phyloP scores from a whole-genome alignment of 352 stramenopile species.

The Peronospora destructor region DNA sequence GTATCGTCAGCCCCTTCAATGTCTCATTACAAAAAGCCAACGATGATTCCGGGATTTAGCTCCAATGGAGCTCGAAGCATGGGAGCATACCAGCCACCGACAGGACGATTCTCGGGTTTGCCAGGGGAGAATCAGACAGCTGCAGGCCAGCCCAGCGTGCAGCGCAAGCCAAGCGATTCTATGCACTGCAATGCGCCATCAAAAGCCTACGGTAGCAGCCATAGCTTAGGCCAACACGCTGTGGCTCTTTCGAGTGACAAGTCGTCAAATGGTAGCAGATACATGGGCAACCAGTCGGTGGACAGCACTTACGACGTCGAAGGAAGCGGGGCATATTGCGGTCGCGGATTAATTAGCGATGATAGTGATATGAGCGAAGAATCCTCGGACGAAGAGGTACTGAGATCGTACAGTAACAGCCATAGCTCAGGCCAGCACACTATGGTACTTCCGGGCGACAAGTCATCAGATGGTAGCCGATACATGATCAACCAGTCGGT shows the following conservation, averaged over 20 bases:
- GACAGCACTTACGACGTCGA: constrained; percentile 31
- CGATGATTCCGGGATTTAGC: constrained; percentile 9
- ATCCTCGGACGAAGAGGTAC: constrained; percentile 18
- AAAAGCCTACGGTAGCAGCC: constrained; percentile 6
- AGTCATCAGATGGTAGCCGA: constrained; percentile 4
- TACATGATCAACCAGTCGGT: constrained; percentile 22
- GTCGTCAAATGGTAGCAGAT: constrained; percentile 5
- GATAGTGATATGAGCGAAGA: constrained; percentile 22
- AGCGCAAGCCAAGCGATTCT: constrained; percentile 14
- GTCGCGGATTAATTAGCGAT: constrained; percentile 19
- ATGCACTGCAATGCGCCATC: constrained; percentile 9
- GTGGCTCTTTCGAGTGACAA: constrained; percentile 3
- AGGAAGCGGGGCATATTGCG: constrained; percentile 23
- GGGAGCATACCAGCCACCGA: constrained; percentile 11
- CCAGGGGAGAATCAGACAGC: constrained; percentile 15
- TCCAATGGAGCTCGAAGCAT: constrained; percentile 3
- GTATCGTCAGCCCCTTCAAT: constrained; percentile 20
- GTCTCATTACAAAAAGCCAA: constrained; percentile 11
- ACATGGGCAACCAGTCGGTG: constrained; percentile 22
- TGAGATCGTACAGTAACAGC: constrained; percentile 5
- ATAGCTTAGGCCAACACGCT: neutral
- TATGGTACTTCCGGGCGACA: constrained; percentile 1
- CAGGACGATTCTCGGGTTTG: constrained; percentile 5
- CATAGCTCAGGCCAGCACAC: constrained; percentile 1
- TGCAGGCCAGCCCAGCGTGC: constrained; percentile 4